Conservation (phyloP, 805 yeast genomes). For the Yamadazyma scolyti region DNA sequence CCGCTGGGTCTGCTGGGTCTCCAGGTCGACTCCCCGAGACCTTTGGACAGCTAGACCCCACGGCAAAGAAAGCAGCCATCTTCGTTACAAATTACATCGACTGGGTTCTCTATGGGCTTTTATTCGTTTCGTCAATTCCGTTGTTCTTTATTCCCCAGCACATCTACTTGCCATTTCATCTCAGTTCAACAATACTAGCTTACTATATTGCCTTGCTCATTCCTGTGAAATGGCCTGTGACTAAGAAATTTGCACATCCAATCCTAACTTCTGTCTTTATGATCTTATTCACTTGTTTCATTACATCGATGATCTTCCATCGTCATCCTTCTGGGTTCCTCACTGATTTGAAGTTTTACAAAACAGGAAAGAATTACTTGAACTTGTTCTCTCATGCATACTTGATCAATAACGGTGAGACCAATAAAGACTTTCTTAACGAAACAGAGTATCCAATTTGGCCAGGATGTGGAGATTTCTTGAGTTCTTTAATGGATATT, state of each 20-base stretch:
- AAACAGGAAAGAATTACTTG: constrained; percentile 67
- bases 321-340: constrained; percentile 47
- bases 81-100: constrained; percentile 48
- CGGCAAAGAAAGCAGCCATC: constrained; percentile 25
- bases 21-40: constrained; percentile 5
- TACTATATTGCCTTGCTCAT: constrained; percentile 50
- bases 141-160: constrained; percentile 52
- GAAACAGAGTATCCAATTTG: constrained; percentile 37
- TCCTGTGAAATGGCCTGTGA: constrained; percentile 40
- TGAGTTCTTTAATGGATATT: constrained; percentile 68
- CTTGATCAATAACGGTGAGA: constrained; percentile 24
- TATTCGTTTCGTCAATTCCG: constrained; percentile 57
- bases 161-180: constrained; percentile 59
- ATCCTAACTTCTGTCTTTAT: constrained; percentile 61
- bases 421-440: constrained; percentile 7
- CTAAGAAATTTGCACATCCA: constrained; percentile 63
- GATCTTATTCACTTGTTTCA: constrained; percentile 60
- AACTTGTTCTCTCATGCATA: constrained; percentile 46
- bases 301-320: constrained; percentile 52
- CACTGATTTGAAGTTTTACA: constrained; percentile 49
- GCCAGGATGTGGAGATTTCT: constrained; percentile 83
- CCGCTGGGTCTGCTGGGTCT: too few relatives aligned
- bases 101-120: constrained; percentile 44
- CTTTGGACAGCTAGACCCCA: constrained; percentile 11
- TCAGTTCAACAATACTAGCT: constrained; percentile 55